Percentiles rank a stretch among this genome's conserved stretches.
Conservation (phyloP, 306 rosid species). For the Potentilla sterilis region DNA sequence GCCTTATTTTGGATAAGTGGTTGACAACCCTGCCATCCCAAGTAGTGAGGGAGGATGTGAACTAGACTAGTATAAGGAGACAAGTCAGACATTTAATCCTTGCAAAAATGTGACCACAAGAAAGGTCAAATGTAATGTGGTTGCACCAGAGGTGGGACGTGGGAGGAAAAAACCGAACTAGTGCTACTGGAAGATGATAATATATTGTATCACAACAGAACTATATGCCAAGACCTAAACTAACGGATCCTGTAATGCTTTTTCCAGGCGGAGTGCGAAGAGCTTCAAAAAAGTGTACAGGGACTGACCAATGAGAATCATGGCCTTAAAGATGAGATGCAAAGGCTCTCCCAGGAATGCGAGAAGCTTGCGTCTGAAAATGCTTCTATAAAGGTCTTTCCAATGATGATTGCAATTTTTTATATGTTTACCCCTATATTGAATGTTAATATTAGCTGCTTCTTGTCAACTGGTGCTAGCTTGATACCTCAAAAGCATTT, state of each 20-base stretch:
- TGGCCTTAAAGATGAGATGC: constrained; percentile 74
- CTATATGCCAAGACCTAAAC: not conserved
- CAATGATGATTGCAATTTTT: not conserved
- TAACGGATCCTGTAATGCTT: not conserved
- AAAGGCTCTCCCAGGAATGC: constrained; percentile 81
- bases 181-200: not conserved
- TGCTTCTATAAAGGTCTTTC: constrained; percentile 64
- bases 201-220: not conserved
- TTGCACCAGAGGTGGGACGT: not conserved
- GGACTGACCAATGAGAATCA: constrained; percentile 65
- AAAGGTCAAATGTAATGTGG: not conserved
- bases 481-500: not conserved
- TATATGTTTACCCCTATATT: not conserved
- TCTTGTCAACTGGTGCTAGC: not conserved
- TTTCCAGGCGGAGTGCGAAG: constrained; percentile 94
- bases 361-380: constrained; percentile 84
- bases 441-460: not conserved
- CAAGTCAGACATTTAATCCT: too few relatives aligned
- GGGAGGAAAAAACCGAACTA: not conserved
- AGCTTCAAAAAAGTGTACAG: constrained; percentile 83
- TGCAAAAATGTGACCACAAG: not conserved
- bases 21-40: not conserved
- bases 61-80: too few relatives aligned
- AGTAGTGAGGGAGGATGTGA: not conserved
- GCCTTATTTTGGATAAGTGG: not conserved